phyloP scores from a whole-genome alignment of 1,139 yeast species.

The Zygoascus meyerae region DNA sequence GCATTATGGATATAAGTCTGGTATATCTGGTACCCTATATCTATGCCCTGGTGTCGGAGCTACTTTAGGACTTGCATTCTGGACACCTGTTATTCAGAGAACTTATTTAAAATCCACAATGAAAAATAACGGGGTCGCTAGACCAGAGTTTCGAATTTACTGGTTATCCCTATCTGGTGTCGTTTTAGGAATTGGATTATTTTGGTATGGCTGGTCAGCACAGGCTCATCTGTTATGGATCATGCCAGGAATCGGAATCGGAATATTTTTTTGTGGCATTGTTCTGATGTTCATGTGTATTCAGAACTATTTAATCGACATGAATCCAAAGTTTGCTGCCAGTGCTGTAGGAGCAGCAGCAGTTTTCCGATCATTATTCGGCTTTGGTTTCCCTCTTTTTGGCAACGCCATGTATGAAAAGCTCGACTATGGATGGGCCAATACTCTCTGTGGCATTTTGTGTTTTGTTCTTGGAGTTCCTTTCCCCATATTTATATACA shows the following conservation, averaged over 20 bases:
- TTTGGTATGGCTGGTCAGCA: constrained; percentile 65
- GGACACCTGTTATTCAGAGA: constrained; percentile 41
- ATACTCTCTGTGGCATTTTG: constrained; percentile 52
- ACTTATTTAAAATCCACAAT: constrained; percentile 36
- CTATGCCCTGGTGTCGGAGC: constrained; percentile 52
- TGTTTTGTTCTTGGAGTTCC: constrained; percentile 56
- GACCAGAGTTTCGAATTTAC: constrained; percentile 53
- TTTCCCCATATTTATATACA: constrained; percentile 52
- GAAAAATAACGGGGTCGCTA: constrained; percentile 46
- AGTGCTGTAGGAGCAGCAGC: constrained; percentile 56
- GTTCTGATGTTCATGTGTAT: constrained; percentile 55
- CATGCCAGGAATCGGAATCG: constrained; percentile 52
- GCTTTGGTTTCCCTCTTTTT: constrained; percentile 44
- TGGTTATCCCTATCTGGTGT: constrained; percentile 43
- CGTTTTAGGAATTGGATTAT: constrained; percentile 46
- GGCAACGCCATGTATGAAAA: constrained; percentile 32
- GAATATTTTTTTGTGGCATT: constrained; percentile 51
- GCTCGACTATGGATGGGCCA: constrained; percentile 61
- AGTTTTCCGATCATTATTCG: constrained; percentile 52
- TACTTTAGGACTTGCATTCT: constrained; percentile 40
- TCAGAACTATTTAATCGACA: constrained; percentile 57
- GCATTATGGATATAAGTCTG: constrained; percentile 43
- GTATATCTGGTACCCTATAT: constrained; percentile 55
- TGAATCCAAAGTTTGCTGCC: constrained; percentile 61
- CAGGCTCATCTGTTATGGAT: constrained; percentile 45